Conservation (phyloP, 2,329 filamentous ascomycete genomes). For the Lasiodiplodia gonubiensis region DNA sequence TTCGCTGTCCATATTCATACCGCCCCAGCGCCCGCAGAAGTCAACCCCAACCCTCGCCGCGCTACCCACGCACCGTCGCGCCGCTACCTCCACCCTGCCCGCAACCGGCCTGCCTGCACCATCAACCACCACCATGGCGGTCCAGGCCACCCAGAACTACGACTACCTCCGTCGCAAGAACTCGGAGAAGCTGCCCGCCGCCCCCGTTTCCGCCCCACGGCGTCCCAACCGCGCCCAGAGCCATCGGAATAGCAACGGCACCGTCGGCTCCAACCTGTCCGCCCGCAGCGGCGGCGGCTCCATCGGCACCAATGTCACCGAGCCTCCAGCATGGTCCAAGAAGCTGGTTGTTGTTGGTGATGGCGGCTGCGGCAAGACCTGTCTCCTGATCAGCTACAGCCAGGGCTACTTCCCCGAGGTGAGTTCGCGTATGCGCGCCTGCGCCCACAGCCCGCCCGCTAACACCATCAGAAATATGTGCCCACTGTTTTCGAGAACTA, state of each 20-base stretch:
- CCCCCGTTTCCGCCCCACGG: constrained; percentile 39
- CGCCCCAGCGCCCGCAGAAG: constrained; percentile 23
- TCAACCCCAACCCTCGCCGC: background rate
- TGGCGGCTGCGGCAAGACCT: constrained; percentile 98
- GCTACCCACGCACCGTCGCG: background rate
- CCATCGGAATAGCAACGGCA: constrained; percentile 77
- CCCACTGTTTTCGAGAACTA: constrained; percentile 99
- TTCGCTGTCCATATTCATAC: constrained; percentile 41
- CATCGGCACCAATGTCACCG: constrained; percentile 75
- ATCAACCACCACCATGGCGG: constrained; percentile 33
- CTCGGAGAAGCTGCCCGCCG: constrained; percentile 35
- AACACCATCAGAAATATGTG: constrained; percentile 84
- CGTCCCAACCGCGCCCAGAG: constrained; percentile 57
- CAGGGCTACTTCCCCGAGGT: constrained; percentile 99
- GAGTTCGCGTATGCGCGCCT: constrained; percentile 41
- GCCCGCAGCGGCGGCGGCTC: constrained; percentile 64
- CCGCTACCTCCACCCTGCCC: background rate
- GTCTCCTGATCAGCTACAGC: constrained; percentile 96
- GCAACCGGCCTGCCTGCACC: constrained; percentile 11
- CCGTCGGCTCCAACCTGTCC: constrained; percentile 79
- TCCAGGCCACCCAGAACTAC: constrained; percentile 50
- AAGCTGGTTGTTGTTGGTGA: constrained; percentile 99
- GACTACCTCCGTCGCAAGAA: constrained; percentile 65
- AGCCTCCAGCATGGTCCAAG: constrained; percentile 93
- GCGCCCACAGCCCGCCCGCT: background rate